Evolutionary conservation across 2,329 filamentous ascomycete species (phyloP), one percentile per base, ranked within the genome.

Genomic region (Torrubiella hemipterigena): DNA sequence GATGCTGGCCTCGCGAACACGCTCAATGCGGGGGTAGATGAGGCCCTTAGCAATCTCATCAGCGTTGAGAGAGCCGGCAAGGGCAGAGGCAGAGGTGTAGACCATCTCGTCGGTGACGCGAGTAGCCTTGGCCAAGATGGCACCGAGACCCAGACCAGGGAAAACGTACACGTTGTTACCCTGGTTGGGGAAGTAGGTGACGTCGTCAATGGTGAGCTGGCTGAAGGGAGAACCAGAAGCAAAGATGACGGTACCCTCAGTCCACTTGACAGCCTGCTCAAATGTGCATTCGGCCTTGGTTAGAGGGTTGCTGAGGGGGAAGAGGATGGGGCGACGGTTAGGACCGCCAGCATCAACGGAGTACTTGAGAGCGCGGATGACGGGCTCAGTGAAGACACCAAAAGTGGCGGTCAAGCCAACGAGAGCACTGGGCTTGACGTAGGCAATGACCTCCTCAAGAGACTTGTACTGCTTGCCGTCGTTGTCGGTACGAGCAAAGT

Each of bases 261-360:
- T 96, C 77, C 89, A 77, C 48, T 77, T 73, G 49, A 96, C 72
- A 12, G 91, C 91, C 51, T 91, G 82, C 66, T 95, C 87, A 49
- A 93, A 96, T 12, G 85, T 94, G 65, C 91, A 96, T 63, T 98
- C 91, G 7, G 89, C 93, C 67, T 96, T 95, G 61, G 81, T 87
- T 31, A 87, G 77, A 30, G 91, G 91, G 65, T 98, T 96, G 59
- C 84, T 93, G 26, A 98, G 77, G 33, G 89, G 89, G 75, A 98
- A 96, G 48, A 95, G 80, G 50, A 93, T 89, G 39, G 91, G 87
- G 40, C 75, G 69, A 40, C 86, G 74, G 56, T 86, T 86, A 43
- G 74, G 51, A 30, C 73, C 73, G 30, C 71, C 68, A 22, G 67
- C 60, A 41, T 78, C 72, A 20, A 78, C 73, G 2, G 71, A 75